Base-by-base conservation (phyloP, 2,329 filamentous ascomycete genomes). In the Pseudopithomyces maydicus region DNA sequence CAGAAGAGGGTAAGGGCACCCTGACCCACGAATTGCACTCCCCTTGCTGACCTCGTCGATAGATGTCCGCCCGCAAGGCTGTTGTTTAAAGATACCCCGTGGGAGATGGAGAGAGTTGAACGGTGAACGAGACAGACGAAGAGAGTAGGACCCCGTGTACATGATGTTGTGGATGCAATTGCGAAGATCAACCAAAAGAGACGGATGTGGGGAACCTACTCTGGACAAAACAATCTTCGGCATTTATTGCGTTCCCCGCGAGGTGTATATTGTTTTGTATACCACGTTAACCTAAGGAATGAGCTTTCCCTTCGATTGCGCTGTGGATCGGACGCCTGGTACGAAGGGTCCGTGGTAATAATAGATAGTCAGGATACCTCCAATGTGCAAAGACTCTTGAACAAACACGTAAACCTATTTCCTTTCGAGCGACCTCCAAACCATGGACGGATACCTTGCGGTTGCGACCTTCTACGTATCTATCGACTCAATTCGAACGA, bases 1-100 rank as follows among this genome's bases (percentile, higher is more conserved):
- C 79, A 79, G 61, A 79, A 81, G 59, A 77, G 73, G 67, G 71
- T 81, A 69, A 44, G 67, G 22, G 19, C 11, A n/a, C 22, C 15
- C 29, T 29, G 15, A n/a, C 20, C 14, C 15, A 42, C 17, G 11
- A 19, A 15, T 10, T 3, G n/a, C 15, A 8, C 12, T 19, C n/a
- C 33, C 20, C 5, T 26, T 38, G 20, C 38, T 54, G 15, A 52
- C 20, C 26, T 15, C 20, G 3, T 29, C 22, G 10, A 10, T 23
- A 58, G 56, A 42, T 58, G 32, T 12, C 35, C 43, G 56, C 56
- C 43, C 52, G 52, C 52, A 58, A 58, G 48, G 23, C 51, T 26
- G 26, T 22, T 41, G 32, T 43, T 43, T 58, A 58, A 52, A 58
- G 56, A 58, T 58, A 58, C 56, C 52, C 56, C 52, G 52, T 52